Conservation (phyloP, 495 filamentous ascomycete genomes). For the Tuber microsphaerosporum region DNA sequence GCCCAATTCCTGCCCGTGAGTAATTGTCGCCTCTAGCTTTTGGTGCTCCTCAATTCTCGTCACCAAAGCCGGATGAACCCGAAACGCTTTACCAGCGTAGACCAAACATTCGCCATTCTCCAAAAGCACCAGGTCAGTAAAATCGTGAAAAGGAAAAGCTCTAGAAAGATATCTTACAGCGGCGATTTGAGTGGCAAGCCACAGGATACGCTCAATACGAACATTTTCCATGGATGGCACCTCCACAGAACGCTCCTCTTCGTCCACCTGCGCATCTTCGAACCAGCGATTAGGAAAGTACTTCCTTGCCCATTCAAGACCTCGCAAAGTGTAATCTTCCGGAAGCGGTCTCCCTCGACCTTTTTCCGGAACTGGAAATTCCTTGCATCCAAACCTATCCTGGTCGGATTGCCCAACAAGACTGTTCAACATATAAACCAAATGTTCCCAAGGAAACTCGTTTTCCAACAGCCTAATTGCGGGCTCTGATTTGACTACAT, state of each 20-base stretch:
- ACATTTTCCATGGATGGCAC: slow-evolving; percentile 56
- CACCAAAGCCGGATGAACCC: slow-evolving; percentile 26
- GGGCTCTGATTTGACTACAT: slow-evolving; percentile 49
- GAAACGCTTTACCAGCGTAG: slow-evolving; percentile 22
- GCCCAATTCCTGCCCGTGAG: slow-evolving; percentile 6
- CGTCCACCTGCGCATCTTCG: slow-evolving; percentile 58
- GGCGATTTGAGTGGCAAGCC: slow-evolving; percentile 59
- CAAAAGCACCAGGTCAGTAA: slow-evolving; percentile 7
- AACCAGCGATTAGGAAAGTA: slow-evolving; percentile 71
- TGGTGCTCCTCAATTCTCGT: slow-evolving; percentile 23
- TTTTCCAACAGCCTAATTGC: slow-evolving; percentile 51
- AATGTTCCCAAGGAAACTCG: slow-evolving; percentile 60
- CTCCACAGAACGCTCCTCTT: slow-evolving; percentile 71
- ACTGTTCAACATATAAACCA: slow-evolving; percentile 61
- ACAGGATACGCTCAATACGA: slow-evolving; percentile 66
- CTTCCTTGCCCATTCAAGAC: slow-evolving; percentile 60
- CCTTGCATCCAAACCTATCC: slow-evolving; percentile 47
- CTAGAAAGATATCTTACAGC: slow-evolving; percentile 10
- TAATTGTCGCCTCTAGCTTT: background rate
- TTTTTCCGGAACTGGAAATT: slow-evolving; percentile 52
- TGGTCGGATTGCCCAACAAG: slow-evolving; percentile 47
- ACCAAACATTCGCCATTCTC: slow-evolving; percentile 26
- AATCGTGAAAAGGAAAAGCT: background rate
- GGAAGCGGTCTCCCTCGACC: slow-evolving; percentile 57
- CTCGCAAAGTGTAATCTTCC: slow-evolving; percentile 76